Evolutionary conservation across 2,329 filamentous ascomycete species (phyloP).

Genomic region (Aspergillus pseudoterreus): DNA sequence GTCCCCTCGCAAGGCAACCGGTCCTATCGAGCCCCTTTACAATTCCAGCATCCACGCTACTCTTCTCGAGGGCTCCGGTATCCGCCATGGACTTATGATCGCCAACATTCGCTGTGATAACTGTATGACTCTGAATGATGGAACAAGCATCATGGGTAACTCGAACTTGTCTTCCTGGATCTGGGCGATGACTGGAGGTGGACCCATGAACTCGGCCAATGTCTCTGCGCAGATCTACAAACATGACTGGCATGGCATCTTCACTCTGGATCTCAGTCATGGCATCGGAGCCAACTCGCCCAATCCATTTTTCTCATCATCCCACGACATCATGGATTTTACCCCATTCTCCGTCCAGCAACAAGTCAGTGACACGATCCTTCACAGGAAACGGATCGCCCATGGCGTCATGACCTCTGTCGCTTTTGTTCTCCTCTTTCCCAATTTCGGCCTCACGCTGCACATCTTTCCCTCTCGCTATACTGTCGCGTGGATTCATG

Average conservation of each 20-base stretch:
- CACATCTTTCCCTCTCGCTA: slow-evolving; percentile 37
- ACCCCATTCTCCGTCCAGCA: slow-evolving; percentile 8
- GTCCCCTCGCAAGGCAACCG: slow-evolving; percentile 52
- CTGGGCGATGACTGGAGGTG: slow-evolving; percentile 35
- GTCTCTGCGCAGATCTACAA: slow-evolving; percentile 40
- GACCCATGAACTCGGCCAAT: slow-evolving; percentile 47
- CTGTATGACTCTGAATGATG: slow-evolving; percentile 20
- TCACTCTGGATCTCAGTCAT: slow-evolving; percentile 46
- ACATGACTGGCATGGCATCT: slow-evolving; percentile 43
- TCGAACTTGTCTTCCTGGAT: slow-evolving; percentile 22
- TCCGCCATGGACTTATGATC: slow-evolving; percentile 51
- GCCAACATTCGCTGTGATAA: slow-evolving; percentile 52
- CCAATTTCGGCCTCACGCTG: slow-evolving; percentile 28
- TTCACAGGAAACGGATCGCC: slow-evolving; percentile 16
- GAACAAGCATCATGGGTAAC: slow-evolving; percentile 14
- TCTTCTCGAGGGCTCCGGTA: slow-evolving; percentile 58
- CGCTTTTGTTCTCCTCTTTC: slow-evolving; percentile 41
- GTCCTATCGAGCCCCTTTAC: slow-evolving; percentile 49
- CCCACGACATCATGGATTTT: slow-evolving; percentile 4
- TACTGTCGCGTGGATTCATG: slow-evolving; percentile 43
- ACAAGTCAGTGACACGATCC: slow-evolving; percentile 12
- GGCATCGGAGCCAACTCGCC: slow-evolving; percentile 48
- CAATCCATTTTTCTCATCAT: slow-evolving; percentile 26
- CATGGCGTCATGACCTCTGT: slow-evolving; percentile 15
- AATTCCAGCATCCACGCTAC: slow-evolving; percentile 44